Evolutionary conservation across 495 filamentous ascomycete genomes (phyloP).

Genomic region (Tuber brumale): DNA sequence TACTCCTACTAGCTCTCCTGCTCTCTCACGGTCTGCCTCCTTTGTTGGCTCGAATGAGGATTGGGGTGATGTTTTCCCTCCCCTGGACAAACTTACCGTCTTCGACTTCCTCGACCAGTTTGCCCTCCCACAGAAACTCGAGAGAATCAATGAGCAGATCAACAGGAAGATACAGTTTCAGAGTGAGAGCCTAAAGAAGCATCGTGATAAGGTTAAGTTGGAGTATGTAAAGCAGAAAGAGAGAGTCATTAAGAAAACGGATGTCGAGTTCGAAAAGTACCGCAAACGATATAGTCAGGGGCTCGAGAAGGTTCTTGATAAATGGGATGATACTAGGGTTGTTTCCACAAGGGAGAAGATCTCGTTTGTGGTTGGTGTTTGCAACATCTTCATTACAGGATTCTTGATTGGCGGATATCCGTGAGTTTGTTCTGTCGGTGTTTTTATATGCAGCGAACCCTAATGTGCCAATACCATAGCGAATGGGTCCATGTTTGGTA

Average conservation of each 20-base stretch:
- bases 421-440: constrained; percentile 17
- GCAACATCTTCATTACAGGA: constrained; percentile 94
- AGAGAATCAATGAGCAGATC: constrained; percentile 55
- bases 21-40: constrained; percentile 28
- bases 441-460: constrained; percentile 4
- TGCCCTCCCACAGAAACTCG: constrained; percentile 76
- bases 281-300: constrained; percentile 73
- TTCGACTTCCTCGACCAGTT: constrained; percentile 94
- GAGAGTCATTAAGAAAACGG: constrained; percentile 53
- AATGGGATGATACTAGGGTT: constrained; percentile 80
- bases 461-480: constrained; percentile 23
- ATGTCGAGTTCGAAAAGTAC: constrained; percentile 90
- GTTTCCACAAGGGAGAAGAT: constrained; percentile 90
- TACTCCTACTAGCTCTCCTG: constrained; percentile 22
- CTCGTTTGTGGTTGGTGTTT: constrained; percentile 89
- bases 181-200: constrained; percentile 73
- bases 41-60: constrained; percentile 52
- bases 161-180: constrained; percentile 73
- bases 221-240: constrained; percentile 49
- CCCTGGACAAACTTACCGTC: constrained; percentile 82
- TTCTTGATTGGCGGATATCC: constrained; percentile 84
- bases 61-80: constrained; percentile 74
- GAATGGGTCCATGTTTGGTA: constrained; percentile 91
- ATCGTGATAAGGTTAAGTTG: constrained; percentile 65
- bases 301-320: constrained; percentile 76